Evolutionary conservation across 1,284 basidiomycete genomes (phyloP).

Genomic region (Chondrostereum purpureum): DNA sequence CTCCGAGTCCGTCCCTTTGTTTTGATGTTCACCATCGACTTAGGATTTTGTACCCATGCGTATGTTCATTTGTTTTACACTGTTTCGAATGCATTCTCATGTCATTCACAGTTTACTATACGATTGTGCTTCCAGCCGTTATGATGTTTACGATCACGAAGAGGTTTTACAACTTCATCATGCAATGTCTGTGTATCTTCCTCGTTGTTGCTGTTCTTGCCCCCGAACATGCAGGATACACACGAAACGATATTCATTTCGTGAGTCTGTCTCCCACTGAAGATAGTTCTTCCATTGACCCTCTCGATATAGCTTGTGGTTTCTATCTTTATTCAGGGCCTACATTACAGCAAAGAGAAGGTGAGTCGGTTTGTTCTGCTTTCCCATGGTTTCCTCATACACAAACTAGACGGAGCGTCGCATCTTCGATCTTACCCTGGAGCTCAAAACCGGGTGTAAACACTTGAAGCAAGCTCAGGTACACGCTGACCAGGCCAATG

Average conservation of each 20-base stretch:
- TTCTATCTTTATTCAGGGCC: conserved; percentile 25
- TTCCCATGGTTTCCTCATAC: too few relatives aligned
- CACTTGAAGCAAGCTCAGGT: conserved; percentile 47
- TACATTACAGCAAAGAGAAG: conserved; percentile 26
- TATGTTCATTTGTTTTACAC: conserved; percentile 10
- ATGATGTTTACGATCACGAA: conserved; percentile 22
- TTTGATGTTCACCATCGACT: too few relatives aligned
- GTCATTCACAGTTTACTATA: conserved; percentile 16
- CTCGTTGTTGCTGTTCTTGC: conserved; percentile 18
- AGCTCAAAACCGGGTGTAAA: conserved; percentile 39
- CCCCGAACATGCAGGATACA: conserved; percentile 21
- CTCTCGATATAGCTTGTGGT: conserved; percentile 14
- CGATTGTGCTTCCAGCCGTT: conserved; percentile 17
- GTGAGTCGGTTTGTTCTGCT: too few relatives aligned
- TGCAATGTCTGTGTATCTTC: conserved; percentile 16
- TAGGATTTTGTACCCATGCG: conserved; percentile 21
- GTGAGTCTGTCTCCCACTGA: conserved; percentile 13
- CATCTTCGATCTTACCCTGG: conserved; percentile 41
- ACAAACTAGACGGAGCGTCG: conserved; percentile 40
- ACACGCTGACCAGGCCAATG: conserved; percentile 35
- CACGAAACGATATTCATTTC: conserved; percentile 21
- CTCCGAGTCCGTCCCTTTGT: too few relatives aligned
- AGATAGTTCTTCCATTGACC: background rate
- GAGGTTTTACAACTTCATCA: conserved; percentile 18
- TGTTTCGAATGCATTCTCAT: background rate